Base-by-base conservation (phyloP, 2,329 filamentous ascomycete genomes). In the Albophoma yamanashiensis region DNA sequence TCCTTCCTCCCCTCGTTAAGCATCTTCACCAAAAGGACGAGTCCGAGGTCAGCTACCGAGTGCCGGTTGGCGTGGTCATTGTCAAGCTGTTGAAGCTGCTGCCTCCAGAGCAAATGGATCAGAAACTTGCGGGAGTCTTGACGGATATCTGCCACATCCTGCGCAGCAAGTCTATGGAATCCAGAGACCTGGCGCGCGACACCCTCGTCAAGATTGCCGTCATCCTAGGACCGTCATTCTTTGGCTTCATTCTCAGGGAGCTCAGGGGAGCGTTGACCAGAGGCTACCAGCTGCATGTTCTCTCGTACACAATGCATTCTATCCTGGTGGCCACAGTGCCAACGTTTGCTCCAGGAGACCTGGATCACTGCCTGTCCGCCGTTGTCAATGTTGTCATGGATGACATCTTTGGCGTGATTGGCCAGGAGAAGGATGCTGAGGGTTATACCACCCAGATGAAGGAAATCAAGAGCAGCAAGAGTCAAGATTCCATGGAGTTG, bases 391-490 rank as follows among this genome's bases (percentile, higher is more conserved):
- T 99, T 52, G 88, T 97, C 64, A 94, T 99, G 90, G 94, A 99
- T 68, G 95, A 99, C 70, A 94, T 95, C 15, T 99, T 99, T 69
- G 95, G 95, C 38, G 85, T 86, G 7, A 89, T 89, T 40, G 94
- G 94, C 2, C 89, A 96, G 75, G 93, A 99, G 70, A 99, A 99
- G 74, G 94, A 99, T 67, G 93, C 93, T 0, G 92, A 97, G 67
- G 94, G 92, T 58, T 99, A 99, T 71, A 88, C 89, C 60, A 96
- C 87, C 71, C 89, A 93, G 73, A 97, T 95, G 88, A 96, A 95
- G 74, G 94, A 99, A 75, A 88, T 99, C 60, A 97, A 96, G 78
- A 94, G 90, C 73, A 97, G 90, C 79, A 99, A 97, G 79, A 97
- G 92, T 70, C 96, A 92, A 68, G 95, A 99, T 70, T 96, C 94